Evolutionary conservation across 441 rosid genomes (phyloP), one percentile per base, ranked within the genome.

Genomic region (Eutrema salsugineum): DNA sequence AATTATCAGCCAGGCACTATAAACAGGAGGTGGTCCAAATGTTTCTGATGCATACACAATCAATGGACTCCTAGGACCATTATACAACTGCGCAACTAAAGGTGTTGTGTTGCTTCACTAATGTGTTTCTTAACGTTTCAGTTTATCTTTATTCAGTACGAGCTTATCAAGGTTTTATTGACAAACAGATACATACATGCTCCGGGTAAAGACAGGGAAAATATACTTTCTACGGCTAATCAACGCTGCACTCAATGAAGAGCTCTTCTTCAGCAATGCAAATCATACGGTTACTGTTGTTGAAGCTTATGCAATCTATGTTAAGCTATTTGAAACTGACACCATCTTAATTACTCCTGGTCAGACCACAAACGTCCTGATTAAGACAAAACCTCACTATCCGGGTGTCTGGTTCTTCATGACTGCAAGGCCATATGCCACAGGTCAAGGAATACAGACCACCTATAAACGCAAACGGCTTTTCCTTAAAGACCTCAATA

Each of bases 231-330:
- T 89, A 3, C 82, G 91, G 12, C 46, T 89, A 46, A 87, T 91
- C 84, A 91, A 89, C 8, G 89, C 89, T 33, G 91, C 90, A 63
- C 91, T 91, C 33, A 89, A 91, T 44, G 91, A 91, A 33, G 97
- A 87, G 81, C 88, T 91, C 56, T 91, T 91, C 82, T 91, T 89
- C 77, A 80, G 91, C 66, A 83, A 86, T 5, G 93, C 96, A 57
- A 87, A 89, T 53, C 91, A 91, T 76, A 82, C 82, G 3, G 78
- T 89, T 11, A 83, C 78, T 2, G 78, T 84, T 8, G 89, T 91
- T n/a, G 96, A 89, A 8, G 88, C 62, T 8, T 92, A 91, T 66
- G 93, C 93, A 0, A 56, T 84, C 56, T 89, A 88, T 68, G 87
- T 82, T 10, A 91, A 91, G 63, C 92, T 94, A 14, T 91, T 89